Conservation (phyloP, 306 rosid genomes). For the Prunus dulcis region DNA sequence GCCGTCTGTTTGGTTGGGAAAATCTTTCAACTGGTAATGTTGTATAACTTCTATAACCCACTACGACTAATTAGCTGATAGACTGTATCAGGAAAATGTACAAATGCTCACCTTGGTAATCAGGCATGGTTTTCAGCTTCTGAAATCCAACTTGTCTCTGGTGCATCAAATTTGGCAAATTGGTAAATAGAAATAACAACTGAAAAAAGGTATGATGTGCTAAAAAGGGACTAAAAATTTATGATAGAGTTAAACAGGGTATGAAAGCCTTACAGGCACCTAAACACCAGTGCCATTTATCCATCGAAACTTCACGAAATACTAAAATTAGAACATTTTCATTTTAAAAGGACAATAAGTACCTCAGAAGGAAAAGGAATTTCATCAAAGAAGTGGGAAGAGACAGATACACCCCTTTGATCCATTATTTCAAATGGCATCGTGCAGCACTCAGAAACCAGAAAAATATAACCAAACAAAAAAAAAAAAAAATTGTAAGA, state of each 20-base stretch:
- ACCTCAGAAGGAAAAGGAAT: conserved; percentile 61
- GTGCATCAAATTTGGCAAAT: conserved; percentile 30
- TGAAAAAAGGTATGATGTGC: conserved; percentile 8
- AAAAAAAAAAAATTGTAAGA: conserved; percentile 12
- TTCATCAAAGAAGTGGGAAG: conserved; percentile 62
- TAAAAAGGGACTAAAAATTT: conserved; percentile 1
- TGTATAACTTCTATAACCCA: not conserved
- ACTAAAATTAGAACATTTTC: not conserved
- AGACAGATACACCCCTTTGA: conserved; percentile 56
- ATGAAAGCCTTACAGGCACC: not conserved
- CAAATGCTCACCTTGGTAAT: conserved; percentile 50
- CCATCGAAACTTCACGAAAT: not conserved
- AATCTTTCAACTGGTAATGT: not conserved
- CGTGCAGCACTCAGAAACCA: conserved; percentile 36
- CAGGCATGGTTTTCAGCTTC: conserved; percentile 49
- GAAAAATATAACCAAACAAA: conserved; percentile 17
- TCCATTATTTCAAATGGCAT: conserved; percentile 79
- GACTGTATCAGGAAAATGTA: not conserved
- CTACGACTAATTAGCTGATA: not conserved
- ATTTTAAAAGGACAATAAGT: conserved; percentile 3
- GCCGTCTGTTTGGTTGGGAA: not conserved
- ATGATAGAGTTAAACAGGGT: not conserved
- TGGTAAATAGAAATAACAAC: conserved; percentile 22
- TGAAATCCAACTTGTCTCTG: conserved; percentile 55
- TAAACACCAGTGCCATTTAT: not conserved